These are phyloP conservation scores for Dothistroma septosporum DNA, from an alignment of 2,329 filamentous ascomycete genomes.

Conservation along the genomic window DNA sequence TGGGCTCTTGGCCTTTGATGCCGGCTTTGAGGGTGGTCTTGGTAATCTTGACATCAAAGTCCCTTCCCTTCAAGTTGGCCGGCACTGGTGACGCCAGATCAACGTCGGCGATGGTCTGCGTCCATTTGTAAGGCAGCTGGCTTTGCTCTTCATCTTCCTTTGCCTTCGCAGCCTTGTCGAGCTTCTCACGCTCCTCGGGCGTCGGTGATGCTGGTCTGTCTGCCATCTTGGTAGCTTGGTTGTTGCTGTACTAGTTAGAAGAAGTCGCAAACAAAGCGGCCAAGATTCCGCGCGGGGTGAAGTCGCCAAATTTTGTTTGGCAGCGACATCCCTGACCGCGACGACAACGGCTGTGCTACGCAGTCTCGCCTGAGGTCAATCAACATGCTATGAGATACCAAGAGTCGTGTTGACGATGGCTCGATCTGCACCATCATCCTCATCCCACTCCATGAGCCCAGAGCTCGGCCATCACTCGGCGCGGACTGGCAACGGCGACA, in stretches of 20 bases:
- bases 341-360: neutral
- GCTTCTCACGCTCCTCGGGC: conserved; percentile 51
- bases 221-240: conserved; percentile 11
- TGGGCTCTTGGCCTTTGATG: conserved; percentile 81
- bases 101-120: conserved; percentile 83
- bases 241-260: conserved; percentile 1
- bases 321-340: neutral
- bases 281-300: neutral
- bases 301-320: neutral
- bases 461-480: no score
- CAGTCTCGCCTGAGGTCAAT: neutral
- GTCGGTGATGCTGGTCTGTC: conserved; percentile 43
- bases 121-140: conserved; percentile 94
- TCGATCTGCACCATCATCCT: no score
- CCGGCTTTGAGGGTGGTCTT: conserved; percentile 73
- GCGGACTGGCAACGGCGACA: no score
- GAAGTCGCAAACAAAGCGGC: neutral
- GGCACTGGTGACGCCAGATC: conserved; percentile 76
- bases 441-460: no score
- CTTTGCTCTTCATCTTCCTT: conserved; percentile 85
- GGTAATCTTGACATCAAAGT: conserved; percentile 78
- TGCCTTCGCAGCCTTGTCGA: conserved; percentile 58
- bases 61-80: conserved; percentile 75
- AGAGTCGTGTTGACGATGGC: no score
- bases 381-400: no score